A percentile compares a stretch with the other conserved stretches of the same genome.
phyloP scores from a whole-genome alignment of 441 rosid species.

The Dalechampia spathulata region DNA sequence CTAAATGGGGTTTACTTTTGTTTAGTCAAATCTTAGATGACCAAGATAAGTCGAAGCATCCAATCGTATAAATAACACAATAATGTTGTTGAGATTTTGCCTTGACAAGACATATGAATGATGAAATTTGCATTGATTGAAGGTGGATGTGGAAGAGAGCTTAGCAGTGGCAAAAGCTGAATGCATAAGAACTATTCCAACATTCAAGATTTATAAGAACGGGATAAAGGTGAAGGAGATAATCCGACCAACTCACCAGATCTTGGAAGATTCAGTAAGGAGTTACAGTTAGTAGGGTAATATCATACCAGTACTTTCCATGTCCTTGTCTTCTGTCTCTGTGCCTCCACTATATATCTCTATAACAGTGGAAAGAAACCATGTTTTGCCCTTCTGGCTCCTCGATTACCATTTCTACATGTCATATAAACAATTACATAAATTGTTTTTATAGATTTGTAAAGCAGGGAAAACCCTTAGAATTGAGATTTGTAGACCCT shows the following conservation, averaged over 20 bases:
- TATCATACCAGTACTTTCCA: too few species aligned
- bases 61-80: too few species aligned
- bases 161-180: conserved; percentile 13
- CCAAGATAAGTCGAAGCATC: too few species aligned
- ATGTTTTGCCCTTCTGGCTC: neutral
- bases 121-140: neutral
- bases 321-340: neutral
- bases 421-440: neutral
- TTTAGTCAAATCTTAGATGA: too few species aligned
- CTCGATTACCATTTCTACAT: neutral
- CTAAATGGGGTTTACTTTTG: too few species aligned
- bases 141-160: conserved; percentile 16
- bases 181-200: conserved; percentile 6
- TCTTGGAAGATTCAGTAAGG: conserved; percentile 4
- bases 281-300: neutral
- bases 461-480: neutral
- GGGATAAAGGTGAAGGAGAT: conserved; percentile 6
- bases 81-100: too few species aligned
- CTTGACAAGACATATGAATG: too few species aligned
- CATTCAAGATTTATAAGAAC: conserved; percentile 8
- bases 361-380: too few species aligned
- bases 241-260: conserved; percentile 6
- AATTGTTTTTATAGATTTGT: neutral
- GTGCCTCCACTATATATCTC: too few species aligned
- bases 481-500: neutral